A percentile compares a stretch with the other conserved stretches of the same genome.
Conservation (phyloP, 495 filamentous ascomycete species). For the Aspergillus nidulans region DNA sequence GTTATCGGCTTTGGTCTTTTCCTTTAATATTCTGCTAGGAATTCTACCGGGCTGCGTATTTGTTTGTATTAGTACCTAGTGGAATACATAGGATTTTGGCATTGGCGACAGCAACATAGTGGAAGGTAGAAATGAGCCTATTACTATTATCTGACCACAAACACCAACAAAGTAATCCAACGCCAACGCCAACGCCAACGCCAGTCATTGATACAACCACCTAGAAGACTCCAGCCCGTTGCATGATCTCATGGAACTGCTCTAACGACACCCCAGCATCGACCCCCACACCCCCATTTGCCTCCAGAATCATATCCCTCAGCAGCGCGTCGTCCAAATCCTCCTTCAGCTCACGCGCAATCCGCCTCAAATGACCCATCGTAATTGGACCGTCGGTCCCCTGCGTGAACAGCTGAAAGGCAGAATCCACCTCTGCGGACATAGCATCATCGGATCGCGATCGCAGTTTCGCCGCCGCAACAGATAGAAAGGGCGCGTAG, state of each 20-base stretch:
- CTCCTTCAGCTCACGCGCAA: slow-evolving; percentile 79
- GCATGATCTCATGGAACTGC: slow-evolving; percentile 85
- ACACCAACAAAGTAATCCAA: background rate
- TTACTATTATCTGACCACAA: background rate
- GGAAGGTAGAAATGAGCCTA: background rate
- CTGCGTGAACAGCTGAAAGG: slow-evolving; percentile 71
- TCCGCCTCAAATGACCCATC: slow-evolving; percentile 65
- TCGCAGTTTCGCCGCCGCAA: slow-evolving; percentile 79
- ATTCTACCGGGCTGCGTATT: background rate
- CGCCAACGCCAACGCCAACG: background rate
- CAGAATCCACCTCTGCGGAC: slow-evolving; percentile 68
- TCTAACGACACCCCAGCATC: slow-evolving; percentile 66
- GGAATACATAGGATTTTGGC: background rate
- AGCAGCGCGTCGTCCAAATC: slow-evolving; percentile 73
- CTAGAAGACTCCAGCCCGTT: slow-evolving; percentile 73
- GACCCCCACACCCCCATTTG: slow-evolving; percentile 73
- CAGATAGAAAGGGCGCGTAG: slow-evolving; percentile 73
- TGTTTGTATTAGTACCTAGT: background rate
- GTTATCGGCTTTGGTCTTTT: slow-evolving; percentile 1
- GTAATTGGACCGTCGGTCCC: slow-evolving; percentile 59
- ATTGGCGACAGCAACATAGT: background rate
- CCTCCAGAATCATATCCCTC: slow-evolving; percentile 89
- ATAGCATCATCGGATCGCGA: slow-evolving; percentile 48
- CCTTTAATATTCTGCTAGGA: background rate
- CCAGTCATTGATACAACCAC: slow-evolving; percentile 19